These are phyloP conservation scores for Cruciata laevipes DNA, from an alignment of 257 asterid species.

Conservation along the genomic window DNA sequence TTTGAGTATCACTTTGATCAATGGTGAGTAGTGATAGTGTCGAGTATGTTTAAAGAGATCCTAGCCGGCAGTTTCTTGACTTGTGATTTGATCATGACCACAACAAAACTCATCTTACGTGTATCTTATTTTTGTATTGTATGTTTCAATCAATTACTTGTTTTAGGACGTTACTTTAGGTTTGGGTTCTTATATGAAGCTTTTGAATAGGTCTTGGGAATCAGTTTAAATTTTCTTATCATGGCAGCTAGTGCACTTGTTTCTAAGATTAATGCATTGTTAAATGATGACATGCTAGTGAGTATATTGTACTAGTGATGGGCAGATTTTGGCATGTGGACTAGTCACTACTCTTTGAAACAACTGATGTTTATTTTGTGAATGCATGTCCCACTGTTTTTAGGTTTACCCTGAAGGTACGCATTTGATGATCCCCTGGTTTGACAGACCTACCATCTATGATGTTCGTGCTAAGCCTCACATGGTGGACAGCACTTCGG, in stretches of 20 bases:
- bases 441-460: conserved; percentile 79
- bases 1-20: too few species aligned
- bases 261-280: too few species aligned
- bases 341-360: background rate
- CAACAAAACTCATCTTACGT: background rate
- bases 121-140: too few species aligned
- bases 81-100: background rate
- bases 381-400: background rate
- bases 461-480: conserved; percentile 97
- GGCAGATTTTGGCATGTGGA: background rate
- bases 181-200: background rate
- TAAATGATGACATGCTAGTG: background rate
- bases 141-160: background rate
- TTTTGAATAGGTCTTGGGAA: background rate
- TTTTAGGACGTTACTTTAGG: background rate
- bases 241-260: background rate
- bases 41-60: background rate
- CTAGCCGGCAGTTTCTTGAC: background rate
- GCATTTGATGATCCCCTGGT: conserved; percentile 89
- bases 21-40: background rate
- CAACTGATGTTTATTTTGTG: background rate
- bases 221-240: background rate
- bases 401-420: conserved; percentile 95
- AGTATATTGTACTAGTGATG: too few species aligned
- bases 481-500: conserved; percentile 86